Percentiles rank a stretch among this genome's conserved stretches.
Evolutionary conservation across 2,329 filamentous ascomycete species (phyloP).

Genomic region (Botrytis squamosa): DNA sequence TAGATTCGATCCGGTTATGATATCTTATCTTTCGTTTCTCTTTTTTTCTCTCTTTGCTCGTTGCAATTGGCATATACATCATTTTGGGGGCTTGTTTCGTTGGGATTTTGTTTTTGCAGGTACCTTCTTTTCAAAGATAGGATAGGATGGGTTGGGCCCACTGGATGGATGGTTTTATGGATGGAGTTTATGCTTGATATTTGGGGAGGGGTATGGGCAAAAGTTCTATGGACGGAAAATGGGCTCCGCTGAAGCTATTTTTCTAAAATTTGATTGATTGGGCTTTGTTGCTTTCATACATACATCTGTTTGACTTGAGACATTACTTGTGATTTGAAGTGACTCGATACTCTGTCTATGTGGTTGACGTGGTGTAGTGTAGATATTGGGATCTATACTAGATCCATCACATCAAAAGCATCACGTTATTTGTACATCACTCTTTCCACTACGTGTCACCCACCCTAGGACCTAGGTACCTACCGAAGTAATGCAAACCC

Average conservation of each 20-base stretch:
- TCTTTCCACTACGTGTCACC: neutral
- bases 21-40: neutral
- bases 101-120: constrained; percentile 2
- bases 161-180: neutral
- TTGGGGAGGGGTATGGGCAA: neutral
- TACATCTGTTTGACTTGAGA: neutral
- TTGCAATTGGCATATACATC: neutral
- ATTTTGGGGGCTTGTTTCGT: constrained; percentile 2
- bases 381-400: neutral
- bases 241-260: constrained; percentile 5
- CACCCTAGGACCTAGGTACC: neutral
- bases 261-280: constrained; percentile 7
- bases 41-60: neutral
- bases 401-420: neutral
- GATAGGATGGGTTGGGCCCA: neutral
- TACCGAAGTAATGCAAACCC: neutral
- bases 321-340: neutral
- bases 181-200: neutral
- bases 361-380: neutral
- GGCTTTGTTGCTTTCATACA: neutral
- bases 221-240: constrained; percentile 5
- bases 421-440: neutral
- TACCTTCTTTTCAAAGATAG: neutral
- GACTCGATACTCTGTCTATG: neutral
- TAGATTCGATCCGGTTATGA: constrained; percentile 6